Evolutionary conservation across 2,329 filamentous ascomycete genomes (phyloP), one percentile per base, ranked within the genome.

Genomic region (Aureobasidium sp.): DNA sequence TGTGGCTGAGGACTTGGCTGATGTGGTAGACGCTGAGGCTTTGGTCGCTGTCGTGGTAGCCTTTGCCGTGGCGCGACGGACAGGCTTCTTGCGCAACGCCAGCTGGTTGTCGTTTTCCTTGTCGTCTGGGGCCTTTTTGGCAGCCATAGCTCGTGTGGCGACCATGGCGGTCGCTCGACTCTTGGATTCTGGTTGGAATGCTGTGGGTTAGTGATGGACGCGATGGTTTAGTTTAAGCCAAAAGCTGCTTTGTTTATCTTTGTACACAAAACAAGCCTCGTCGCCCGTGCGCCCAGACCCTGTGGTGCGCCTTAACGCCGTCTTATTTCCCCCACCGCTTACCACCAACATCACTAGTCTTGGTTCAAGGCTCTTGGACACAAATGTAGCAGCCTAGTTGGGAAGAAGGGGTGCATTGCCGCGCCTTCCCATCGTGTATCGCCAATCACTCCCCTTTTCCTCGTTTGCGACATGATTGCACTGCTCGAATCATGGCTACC

Each of bases 141-240:
- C 65, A 63, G 70, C 68, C 45, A 69, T 72, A 25, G 72, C 67
- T 63, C 73, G 64, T 61, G 73, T 75, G 20, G 72, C 70, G 42
- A 74, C 72, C 73, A 75, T 74, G 27, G 27, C 67, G n/a, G 52
- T 48, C 15, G 29, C 22, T 55, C 36, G 34, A 25, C 22, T 25
- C 22, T 25, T 25, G 22, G 22, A 25, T 25, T 62, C 8, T 22
- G 34, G 22, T 25, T 3, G 25, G n/a, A 20, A 25, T 52, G 37
- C 37, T 61, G 36, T 56, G 27, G 27, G 44, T 59, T 49, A 59
- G 56, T 49, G 41, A 48, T 39, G 44, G 31, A 15, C 27, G 44
- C 29, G 22, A 39, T 48, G 34, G 0, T n/a, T 29, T 9, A n/a
- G 9, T 22, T 37, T 31, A 11, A 25, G 34, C 25, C 29, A 31